Evolutionary conservation across 192 early-diverging fungal genomes (phyloP), one percentile per base, ranked within the genome.

Genomic region (Phlyctochytrium planicorne): DNA sequence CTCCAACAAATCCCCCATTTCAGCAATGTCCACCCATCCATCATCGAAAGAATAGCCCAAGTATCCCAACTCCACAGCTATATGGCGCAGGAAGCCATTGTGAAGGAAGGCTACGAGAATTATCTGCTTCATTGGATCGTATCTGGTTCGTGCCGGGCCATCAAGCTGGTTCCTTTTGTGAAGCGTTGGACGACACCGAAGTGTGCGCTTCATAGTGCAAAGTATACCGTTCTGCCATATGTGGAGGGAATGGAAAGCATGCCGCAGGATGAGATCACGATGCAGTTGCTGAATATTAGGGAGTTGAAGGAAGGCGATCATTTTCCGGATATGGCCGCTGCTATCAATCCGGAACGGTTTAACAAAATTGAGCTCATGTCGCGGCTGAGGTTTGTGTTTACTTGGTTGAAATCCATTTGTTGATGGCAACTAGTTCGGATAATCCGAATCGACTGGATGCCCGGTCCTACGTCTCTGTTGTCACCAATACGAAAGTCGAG

Each of bases 81-180:
- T 27, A 34, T 60, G 20, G 59, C 62, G 10, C 55, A 62, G n/a
- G 72, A 74, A 63, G 24, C 47, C 17, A 74, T 74, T 47, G 30
- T 74, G 27, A 52, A 67, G 29, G 72, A 74, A 68, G 72, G 64
- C 23, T 36, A 50, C 23, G 59, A 68, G 29, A 59, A 68, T 29
- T 37, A 34, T 23, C 52, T 32, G 20, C 30, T 74, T 17, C 65
- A 53, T 36, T 66, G 67, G 62, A 74, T 74, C 37, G 23, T 74
- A 1, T 52, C 57, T 31, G 72, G 72, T 47, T 24, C 36, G 32
- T 56, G 53, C 62, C 61, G 63, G n/a, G 59, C 60, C 10, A 32
- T 59, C n/a, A 74, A 74, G 36, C 57, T 69, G 4, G 57, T 74
- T 0, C 53, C 62, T 16, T 74, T 74, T 64, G 52, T 74, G 16